phyloP scores from a whole-genome alignment of 2,329 filamentous ascomycete species.

The Colletotrichum cuscutae region DNA sequence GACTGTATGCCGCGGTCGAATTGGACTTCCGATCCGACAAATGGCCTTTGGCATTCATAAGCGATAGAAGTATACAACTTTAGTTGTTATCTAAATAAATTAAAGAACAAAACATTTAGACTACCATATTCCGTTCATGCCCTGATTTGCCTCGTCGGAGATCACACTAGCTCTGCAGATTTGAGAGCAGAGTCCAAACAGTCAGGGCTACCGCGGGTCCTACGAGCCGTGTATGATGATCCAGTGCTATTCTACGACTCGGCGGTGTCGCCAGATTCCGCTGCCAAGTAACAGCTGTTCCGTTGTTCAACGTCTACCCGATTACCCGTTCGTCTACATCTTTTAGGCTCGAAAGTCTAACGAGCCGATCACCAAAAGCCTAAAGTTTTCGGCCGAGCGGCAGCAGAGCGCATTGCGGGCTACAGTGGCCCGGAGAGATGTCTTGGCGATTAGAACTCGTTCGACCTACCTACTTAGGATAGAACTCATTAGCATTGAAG shows the following conservation, averaged over 20 bases:
- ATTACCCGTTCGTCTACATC: background rate
- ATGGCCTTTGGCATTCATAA: constrained; percentile 29
- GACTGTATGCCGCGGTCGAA: too few species aligned
- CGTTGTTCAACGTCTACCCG: background rate
- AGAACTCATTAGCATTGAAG: background rate
- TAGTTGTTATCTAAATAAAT: background rate
- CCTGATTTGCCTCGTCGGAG: background rate
- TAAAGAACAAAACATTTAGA: background rate
- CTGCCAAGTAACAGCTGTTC: background rate
- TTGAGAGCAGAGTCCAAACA: background rate
- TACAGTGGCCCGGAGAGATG: background rate
- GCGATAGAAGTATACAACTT: constrained; percentile 25
- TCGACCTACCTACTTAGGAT: background rate
- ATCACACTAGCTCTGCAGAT: background rate
- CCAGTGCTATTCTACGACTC: too few species aligned
- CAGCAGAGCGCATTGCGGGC: too few species aligned
- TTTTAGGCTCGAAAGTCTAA: background rate
- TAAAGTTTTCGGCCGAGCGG: background rate
- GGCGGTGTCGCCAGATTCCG: too few species aligned
- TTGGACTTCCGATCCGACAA: too few species aligned
- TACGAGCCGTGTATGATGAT: background rate
- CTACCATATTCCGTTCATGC: background rate
- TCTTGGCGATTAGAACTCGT: background rate
- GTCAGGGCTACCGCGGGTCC: background rate
- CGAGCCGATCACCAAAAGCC: background rate